Evolutionary conservation across 371 early-diverging fungal genomes (phyloP).

Genomic region (Vairimorpha necatrix): DNA sequence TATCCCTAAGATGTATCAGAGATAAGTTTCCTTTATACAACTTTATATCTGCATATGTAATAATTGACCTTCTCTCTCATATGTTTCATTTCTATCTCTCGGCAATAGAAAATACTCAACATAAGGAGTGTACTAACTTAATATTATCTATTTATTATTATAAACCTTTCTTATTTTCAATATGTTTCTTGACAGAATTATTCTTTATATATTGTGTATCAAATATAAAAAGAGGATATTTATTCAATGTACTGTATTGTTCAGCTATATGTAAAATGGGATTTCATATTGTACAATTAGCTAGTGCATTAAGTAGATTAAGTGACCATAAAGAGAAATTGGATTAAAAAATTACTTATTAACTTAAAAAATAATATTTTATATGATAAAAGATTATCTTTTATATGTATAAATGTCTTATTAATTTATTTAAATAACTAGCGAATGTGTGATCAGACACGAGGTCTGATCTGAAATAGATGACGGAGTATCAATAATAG

Average conservation of each 20-base stretch:
- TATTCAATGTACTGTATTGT: neutral
- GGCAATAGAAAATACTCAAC: conserved; percentile 1
- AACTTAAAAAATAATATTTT: no score
- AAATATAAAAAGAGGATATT: neutral
- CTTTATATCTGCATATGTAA: conserved; percentile 12
- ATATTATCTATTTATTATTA: conserved; percentile 44
- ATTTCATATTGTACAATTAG: conserved; percentile 26
- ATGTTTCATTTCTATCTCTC: conserved; percentile 30
- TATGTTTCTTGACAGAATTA: conserved; percentile 32
- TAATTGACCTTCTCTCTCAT: conserved; percentile 45
- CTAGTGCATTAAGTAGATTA: neutral
- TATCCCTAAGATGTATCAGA: conserved; percentile 16
- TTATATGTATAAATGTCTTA: no score
- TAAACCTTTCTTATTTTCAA: conserved; percentile 17
- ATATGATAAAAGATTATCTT: no score
- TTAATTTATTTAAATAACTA: no score
- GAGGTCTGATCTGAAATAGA: no score
- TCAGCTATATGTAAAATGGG: neutral
- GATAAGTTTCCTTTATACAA: neutral
- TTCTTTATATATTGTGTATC: conserved; percentile 16
- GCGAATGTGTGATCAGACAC: no score
- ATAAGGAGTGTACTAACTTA: conserved; percentile 23
- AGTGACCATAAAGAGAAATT: neutral
- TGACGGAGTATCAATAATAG: no score
- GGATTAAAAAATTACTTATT: neutral